These are phyloP conservation scores for Leccinum subgranulosum DNA, from an alignment of 768 basidiomycete genomes.

Conservation along the genomic window DNA sequence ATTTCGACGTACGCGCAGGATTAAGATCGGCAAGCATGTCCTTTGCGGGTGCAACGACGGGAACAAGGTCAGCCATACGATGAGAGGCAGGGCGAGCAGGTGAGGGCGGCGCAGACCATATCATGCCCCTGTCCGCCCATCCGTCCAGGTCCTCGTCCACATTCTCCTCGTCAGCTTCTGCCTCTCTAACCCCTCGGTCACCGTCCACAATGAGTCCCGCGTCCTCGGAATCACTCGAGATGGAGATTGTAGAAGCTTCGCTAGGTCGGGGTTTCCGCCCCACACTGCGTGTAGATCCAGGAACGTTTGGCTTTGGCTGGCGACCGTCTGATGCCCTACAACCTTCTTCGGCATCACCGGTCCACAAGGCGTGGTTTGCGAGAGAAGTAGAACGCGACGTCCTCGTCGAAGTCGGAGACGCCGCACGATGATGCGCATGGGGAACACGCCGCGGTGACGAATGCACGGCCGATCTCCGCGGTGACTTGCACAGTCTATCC, in stretches of 20 bases:
- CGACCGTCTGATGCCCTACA: not conserved
- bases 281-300: not conserved
- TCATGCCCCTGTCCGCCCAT: constrained; percentile 24
- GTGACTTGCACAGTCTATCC: constrained; percentile 17
- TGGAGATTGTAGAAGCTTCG: constrained; percentile 20
- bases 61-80: not conserved
- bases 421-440: not conserved
- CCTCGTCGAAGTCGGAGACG: constrained; percentile 13
- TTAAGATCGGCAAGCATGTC: not conserved
- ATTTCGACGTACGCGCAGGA: constrained; percentile 13
- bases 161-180: not conserved
- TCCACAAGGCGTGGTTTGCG: not conserved
- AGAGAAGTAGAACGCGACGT: not conserved
- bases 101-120: constrained; percentile 23
- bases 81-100: not conserved
- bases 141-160: constrained; percentile 5
- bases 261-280: constrained; percentile 6
- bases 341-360: not conserved
- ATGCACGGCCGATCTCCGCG: constrained; percentile 23
- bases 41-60: not conserved
- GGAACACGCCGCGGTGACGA: constrained; percentile 23
- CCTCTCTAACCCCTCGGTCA: not conserved
- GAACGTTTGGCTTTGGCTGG: not conserved
- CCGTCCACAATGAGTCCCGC: not conserved
- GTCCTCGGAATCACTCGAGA: constrained; percentile 28